Percentiles rank a stretch among this genome's conserved stretches.
Evolutionary conservation across 768 basidiomycete species (phyloP).

Genomic region (Boletus fagicola): DNA sequence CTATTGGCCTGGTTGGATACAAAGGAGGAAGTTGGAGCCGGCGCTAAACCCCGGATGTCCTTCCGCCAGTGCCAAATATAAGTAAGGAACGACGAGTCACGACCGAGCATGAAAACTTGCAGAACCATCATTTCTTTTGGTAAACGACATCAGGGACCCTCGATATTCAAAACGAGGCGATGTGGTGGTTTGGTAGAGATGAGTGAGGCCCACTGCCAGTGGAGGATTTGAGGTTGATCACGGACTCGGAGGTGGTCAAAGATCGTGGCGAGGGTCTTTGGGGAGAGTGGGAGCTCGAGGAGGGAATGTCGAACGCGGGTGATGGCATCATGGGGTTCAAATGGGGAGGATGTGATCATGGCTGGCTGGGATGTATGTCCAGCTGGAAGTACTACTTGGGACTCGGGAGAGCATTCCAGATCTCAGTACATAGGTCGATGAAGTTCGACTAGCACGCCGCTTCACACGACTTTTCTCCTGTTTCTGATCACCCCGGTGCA

Average conservation of each 20-base stretch:
- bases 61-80: background rate
- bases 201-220: constrained; percentile 85
- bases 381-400: no score
- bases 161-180: background rate
- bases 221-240: constrained; percentile 78
- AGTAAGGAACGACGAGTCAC: background rate
- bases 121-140: background rate
- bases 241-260: constrained; percentile 72
- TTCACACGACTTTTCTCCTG: background rate
- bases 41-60: background rate
- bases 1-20: background rate
- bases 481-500: background rate
- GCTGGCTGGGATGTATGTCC: no score
- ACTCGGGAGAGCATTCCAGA: no score
- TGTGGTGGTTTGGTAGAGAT: constrained; percentile 21
- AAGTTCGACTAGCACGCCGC: no score
- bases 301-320: no score
- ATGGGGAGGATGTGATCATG: no score
- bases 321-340: no score
- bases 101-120: background rate
- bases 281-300: constrained; percentile 28
- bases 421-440: no score
- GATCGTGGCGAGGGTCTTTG: constrained; percentile 59
- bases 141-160: background rate
- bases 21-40: background rate